Conservation (phyloP, 805 yeast species). For the Maudiozyma serrabonitensis region DNA sequence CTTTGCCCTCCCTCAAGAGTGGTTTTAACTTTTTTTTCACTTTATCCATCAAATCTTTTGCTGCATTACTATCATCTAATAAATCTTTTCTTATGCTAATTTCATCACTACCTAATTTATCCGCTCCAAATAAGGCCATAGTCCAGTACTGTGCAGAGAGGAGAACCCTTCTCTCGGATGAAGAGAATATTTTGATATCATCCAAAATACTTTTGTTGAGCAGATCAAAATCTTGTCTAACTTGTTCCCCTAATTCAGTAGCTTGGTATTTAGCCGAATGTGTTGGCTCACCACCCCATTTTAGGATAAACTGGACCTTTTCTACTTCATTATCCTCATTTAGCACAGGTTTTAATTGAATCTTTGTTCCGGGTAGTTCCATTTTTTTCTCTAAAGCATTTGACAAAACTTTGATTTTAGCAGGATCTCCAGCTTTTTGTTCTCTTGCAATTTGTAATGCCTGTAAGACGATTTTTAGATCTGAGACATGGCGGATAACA, state of each 20-base stretch:
- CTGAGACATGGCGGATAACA: constrained; percentile 82
- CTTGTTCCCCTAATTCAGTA: constrained; percentile 88
- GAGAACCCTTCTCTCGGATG: constrained; percentile 90
- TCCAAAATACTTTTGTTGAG: constrained; percentile 77
- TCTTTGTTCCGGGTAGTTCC: constrained; percentile 89
- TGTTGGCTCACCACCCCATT: constrained; percentile 99
- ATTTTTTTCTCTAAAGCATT: constrained; percentile 83
- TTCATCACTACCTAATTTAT: constrained; percentile 65
- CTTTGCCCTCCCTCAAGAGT: constrained; percentile 85
- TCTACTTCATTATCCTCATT: constrained; percentile 65
- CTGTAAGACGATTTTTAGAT: constrained; percentile 73
- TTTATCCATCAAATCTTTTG: constrained; percentile 94
- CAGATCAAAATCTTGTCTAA: constrained; percentile 82
- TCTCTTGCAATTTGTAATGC: constrained; percentile 77
- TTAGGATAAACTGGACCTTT: constrained; percentile 88
- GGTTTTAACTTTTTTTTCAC: constrained; percentile 96
- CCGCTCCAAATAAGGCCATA: constrained; percentile 62
- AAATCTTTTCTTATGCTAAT: constrained; percentile 79
- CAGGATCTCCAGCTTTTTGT: constrained; percentile 68
- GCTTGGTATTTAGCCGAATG: constrained; percentile 95
- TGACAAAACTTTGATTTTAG: constrained; percentile 65
- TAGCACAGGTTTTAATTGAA: constrained; percentile 86
- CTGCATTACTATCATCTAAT: constrained; percentile 94
- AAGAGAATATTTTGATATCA: constrained; percentile 78
- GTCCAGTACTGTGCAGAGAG: constrained; percentile 88